Evolutionary conservation across 331 rosid species (phyloP).

Genomic region (Stylosanthes scabra): DNA sequence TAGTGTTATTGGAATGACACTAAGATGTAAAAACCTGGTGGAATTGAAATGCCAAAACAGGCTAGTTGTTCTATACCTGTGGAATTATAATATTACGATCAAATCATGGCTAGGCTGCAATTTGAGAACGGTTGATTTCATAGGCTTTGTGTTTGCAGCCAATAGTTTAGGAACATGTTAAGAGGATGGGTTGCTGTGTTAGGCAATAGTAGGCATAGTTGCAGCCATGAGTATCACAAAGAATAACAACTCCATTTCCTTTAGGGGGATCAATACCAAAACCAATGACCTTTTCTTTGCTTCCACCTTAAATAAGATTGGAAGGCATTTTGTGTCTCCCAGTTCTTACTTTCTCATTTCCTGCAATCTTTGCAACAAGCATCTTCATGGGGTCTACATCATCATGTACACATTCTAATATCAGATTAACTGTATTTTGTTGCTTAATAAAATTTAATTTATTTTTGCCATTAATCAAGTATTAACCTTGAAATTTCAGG

Average conservation of each 20-base stretch:
- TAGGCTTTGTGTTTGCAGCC: too few species aligned
- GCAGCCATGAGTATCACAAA: constrained; percentile 1
- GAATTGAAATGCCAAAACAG: too few species aligned
- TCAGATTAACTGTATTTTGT: background rate
- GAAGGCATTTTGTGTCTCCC: background rate
- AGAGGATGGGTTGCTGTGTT: background rate
- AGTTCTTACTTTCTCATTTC: background rate
- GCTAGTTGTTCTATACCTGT: too few species aligned
- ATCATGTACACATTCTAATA: constrained; percentile 1
- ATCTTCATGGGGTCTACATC: constrained; percentile 1
- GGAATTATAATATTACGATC: too few species aligned
- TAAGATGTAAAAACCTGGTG: too few species aligned
- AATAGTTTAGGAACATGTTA: background rate
- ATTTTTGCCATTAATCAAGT: background rate
- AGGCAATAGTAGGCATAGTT: background rate
- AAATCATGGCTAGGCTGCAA: too few species aligned
- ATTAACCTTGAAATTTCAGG: background rate
- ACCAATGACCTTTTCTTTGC: background rate
- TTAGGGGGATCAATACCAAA: background rate
- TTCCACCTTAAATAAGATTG: background rate
- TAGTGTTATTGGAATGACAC: too few species aligned
- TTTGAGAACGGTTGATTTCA: too few species aligned
- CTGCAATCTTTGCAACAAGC: constrained; percentile 1
- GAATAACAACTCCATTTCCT: background rate
- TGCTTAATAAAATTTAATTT: background rate